Evolutionary conservation across 495 filamentous ascomycete genomes (phyloP).

Genomic region (Penicillium nucicola): DNA sequence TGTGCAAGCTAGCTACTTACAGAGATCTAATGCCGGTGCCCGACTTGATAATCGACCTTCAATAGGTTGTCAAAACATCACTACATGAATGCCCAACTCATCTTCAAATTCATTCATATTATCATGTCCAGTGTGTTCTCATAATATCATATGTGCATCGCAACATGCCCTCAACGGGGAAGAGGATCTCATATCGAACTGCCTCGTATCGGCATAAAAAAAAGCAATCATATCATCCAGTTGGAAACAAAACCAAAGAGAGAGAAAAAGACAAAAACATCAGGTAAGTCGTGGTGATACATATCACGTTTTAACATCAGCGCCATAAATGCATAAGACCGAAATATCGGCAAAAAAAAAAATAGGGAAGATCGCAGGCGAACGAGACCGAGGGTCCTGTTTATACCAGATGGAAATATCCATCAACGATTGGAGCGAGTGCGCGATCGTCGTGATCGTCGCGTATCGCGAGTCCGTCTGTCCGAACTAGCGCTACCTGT

Average conservation of each 20-base stretch:
- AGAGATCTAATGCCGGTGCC: not conserved
- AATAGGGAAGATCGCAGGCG: not conserved
- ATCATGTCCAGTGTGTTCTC: conserved; percentile 5
- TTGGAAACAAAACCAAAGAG: not conserved
- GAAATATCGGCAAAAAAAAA: not conserved
- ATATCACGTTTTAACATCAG: conserved; percentile 21
- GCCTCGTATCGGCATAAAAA: conserved; percentile 17
- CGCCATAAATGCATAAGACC: conserved; percentile 30
- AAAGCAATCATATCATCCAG: conserved; percentile 12
- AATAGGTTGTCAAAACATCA: no score
- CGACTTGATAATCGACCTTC: not conserved
- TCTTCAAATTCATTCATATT: conserved; percentile 5
- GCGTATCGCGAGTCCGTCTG: conserved; percentile 44
- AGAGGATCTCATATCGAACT: conserved; percentile 11
- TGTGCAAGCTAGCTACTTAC: not conserved
- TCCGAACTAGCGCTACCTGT: conserved; percentile 51
- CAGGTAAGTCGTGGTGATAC: conserved; percentile 34
- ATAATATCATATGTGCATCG: conserved; percentile 34
- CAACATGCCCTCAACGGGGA: conserved; percentile 2
- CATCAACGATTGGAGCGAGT: conserved; percentile 31
- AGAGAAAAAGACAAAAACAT: conserved; percentile 8
- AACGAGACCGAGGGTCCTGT: not conserved
- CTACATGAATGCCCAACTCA: not conserved
- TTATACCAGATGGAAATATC: not conserved
- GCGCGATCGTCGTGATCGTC: conserved; percentile 41